phyloP scores from a whole-genome alignment of 345 rosid species.

The Conringia planisiliqua region DNA sequence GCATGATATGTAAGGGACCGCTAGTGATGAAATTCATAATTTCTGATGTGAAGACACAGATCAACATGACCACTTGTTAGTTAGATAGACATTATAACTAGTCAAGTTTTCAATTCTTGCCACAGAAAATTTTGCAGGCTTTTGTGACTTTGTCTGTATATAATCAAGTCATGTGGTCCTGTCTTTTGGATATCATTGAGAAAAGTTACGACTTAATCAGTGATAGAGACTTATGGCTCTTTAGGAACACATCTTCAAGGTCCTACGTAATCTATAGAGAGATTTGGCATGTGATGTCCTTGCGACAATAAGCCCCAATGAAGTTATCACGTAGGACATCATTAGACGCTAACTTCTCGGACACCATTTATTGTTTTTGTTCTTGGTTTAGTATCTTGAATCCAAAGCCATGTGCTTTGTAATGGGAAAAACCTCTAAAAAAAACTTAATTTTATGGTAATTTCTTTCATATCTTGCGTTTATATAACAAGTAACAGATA shows the following conservation, averaged over 20 bases:
- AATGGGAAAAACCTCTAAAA: neutral
- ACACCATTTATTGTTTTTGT: conserved; percentile 32
- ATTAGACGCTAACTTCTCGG: conserved; percentile 28
- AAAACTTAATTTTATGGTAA: neutral
- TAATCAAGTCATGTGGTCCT: conserved; percentile 33
- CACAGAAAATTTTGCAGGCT: conserved; percentile 23
- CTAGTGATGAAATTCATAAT: conserved; percentile 5
- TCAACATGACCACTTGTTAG: conserved; percentile 30
- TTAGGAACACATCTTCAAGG: conserved; percentile 31
- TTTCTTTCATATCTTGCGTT: neutral
- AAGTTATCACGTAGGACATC: conserved; percentile 31
- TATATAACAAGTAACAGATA: conserved; percentile 14
- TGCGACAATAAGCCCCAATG: conserved; percentile 29
- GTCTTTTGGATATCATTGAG: conserved; percentile 21
- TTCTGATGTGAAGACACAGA: conserved; percentile 20
- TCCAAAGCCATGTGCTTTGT: conserved; percentile 30
- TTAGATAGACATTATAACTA: conserved; percentile 25
- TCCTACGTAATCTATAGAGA: conserved; percentile 33
- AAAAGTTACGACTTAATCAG: conserved; percentile 17
- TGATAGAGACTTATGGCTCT: conserved; percentile 27
- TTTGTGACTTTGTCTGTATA: conserved; percentile 20
- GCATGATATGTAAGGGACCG: conserved; percentile 26
- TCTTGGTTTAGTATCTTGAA: conserved; percentile 32
- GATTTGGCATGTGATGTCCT: conserved; percentile 28
- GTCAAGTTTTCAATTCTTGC: conserved; percentile 28